Conservation (phyloP, 805 yeast species). For the Cyberlindnera nakhonratchasimensis region DNA sequence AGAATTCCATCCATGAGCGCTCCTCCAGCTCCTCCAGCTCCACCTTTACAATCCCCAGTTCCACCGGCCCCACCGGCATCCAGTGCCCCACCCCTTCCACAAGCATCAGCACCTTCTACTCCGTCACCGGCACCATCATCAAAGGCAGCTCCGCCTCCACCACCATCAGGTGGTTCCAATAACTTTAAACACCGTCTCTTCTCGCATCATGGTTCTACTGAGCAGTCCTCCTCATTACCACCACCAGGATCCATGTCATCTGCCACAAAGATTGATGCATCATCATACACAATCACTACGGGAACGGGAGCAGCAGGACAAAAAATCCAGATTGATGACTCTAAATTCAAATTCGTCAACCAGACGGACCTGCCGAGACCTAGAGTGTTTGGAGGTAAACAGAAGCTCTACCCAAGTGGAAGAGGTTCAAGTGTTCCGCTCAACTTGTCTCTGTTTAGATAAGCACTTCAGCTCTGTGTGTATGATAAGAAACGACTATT, state of each 20-base stretch:
- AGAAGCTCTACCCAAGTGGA: slow-evolving; percentile 90
- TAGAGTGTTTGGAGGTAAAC: slow-evolving; percentile 66
- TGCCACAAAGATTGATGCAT: slow-evolving; percentile 26
- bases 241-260: slow-evolving; percentile 15
- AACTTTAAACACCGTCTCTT: slow-evolving; percentile 25
- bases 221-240: slow-evolving; percentile 17
- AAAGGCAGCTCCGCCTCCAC: slow-evolving; percentile 27
- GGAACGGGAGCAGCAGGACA: slow-evolving; percentile 10
- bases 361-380: slow-evolving; percentile 78
- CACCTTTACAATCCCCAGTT: slow-evolving; percentile 27
- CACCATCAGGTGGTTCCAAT: slow-evolving; percentile 18
- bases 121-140: slow-evolving; percentile 17
- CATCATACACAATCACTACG: slow-evolving; percentile 29
- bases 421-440: slow-evolving; percentile 56
- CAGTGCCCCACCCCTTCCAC: slow-evolving; percentile 14
- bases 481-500: no score
- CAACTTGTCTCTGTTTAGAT: slow-evolving; percentile 13
- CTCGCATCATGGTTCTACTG: slow-evolving; percentile 7
- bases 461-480: background rate
- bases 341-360: slow-evolving; percentile 37
- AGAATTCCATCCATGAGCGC: slow-evolving; percentile 9
- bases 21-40: slow-evolving; percentile 10
- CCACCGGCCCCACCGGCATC: slow-evolving; percentile 18
- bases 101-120: slow-evolving; percentile 28
- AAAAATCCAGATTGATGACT: slow-evolving; percentile 42